Evolutionary conservation across 1,284 basidiomycete genomes (phyloP).

Genomic region (Rugosomyces carneus): DNA sequence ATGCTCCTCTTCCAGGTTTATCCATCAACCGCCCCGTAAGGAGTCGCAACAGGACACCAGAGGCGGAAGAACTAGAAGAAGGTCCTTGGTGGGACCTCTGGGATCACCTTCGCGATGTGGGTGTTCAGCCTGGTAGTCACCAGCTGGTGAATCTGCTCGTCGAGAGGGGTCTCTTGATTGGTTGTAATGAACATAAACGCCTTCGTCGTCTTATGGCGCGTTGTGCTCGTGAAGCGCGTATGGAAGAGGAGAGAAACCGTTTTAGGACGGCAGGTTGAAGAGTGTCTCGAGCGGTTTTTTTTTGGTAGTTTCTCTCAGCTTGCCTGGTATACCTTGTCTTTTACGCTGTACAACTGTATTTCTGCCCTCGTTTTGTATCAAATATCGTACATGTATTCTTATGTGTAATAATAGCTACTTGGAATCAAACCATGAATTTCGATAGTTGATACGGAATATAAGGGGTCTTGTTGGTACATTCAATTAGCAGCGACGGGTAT

Average conservation of each 20-base stretch:
- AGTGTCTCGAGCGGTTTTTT: no score
- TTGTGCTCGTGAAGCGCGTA: not conserved
- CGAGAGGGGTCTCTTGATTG: not conserved
- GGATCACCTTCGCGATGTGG: not conserved
- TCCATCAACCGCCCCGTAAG: not conserved
- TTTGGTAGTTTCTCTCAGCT: not conserved
- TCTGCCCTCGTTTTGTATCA: not conserved
- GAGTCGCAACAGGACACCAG: not conserved
- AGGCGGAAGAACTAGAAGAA: not conserved
- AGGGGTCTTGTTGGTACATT: no score
- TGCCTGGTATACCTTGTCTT: no score
- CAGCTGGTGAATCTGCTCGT: not conserved
- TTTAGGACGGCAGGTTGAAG: no score
- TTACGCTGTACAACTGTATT: not conserved
- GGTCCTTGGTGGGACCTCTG: not conserved
- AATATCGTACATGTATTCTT: no score
- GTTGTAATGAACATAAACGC: not conserved
- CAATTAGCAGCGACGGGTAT: constrained; percentile 12
- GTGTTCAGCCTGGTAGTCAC: not conserved
- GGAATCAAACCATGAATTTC: no score
- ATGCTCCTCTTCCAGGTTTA: not conserved
- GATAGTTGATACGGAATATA: no score
- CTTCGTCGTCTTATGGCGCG: not conserved
- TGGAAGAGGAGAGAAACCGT: not conserved
- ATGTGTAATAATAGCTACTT: no score